phyloP scores from a whole-genome alignment of 495 filamentous ascomycete genomes.

The Penicillium cosmopolitanum region DNA sequence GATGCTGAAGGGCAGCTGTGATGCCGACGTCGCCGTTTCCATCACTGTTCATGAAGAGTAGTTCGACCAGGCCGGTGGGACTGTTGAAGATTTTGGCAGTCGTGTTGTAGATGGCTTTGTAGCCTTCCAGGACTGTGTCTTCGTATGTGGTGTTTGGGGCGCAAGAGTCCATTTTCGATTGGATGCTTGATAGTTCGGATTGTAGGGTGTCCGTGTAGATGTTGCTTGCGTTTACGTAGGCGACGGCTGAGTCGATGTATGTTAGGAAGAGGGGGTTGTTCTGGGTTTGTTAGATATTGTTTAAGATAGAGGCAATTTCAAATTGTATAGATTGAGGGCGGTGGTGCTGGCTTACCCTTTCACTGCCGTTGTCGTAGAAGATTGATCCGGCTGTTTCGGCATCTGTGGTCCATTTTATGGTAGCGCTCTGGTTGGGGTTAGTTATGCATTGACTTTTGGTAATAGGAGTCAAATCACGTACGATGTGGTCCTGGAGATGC shows the following conservation, averaged over 20 bases:
- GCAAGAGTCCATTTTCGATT: slow-evolving; percentile 25
- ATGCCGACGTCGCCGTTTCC: slow-evolving; percentile 37
- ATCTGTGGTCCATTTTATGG: slow-evolving; percentile 31
- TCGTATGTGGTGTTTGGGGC: slow-evolving; percentile 33
- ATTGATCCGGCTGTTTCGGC: slow-evolving; percentile 33
- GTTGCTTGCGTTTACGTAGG: slow-evolving; percentile 34
- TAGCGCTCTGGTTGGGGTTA: slow-evolving; percentile 29
- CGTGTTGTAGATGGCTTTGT: slow-evolving; percentile 38
- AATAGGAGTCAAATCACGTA: slow-evolving; percentile 21
- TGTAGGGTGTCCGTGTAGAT: slow-evolving; percentile 25
- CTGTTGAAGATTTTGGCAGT: slow-evolving; percentile 34
- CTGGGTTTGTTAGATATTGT: slow-evolving; percentile 20
- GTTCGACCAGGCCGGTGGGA: slow-evolving; percentile 32
- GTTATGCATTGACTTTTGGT: no score
- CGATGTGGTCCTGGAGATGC: slow-evolving; percentile 53
- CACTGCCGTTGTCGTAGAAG: slow-evolving; percentile 32
- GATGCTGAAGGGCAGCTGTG: slow-evolving; percentile 41
- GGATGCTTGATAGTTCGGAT: slow-evolving; percentile 19
- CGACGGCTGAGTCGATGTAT: slow-evolving; percentile 38
- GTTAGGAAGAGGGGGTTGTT: slow-evolving; percentile 32
- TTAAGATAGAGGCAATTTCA: background rate
- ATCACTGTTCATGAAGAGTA: slow-evolving; percentile 41
- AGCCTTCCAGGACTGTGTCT: slow-evolving; percentile 32
- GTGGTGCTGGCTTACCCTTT: slow-evolving; percentile 23
- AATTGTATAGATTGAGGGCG: background rate